A percentile compares a stretch with the other conserved stretches of the same genome.
Evolutionary conservation across 768 basidiomycete species (phyloP).

Genomic region (Epithele typhae): DNA sequence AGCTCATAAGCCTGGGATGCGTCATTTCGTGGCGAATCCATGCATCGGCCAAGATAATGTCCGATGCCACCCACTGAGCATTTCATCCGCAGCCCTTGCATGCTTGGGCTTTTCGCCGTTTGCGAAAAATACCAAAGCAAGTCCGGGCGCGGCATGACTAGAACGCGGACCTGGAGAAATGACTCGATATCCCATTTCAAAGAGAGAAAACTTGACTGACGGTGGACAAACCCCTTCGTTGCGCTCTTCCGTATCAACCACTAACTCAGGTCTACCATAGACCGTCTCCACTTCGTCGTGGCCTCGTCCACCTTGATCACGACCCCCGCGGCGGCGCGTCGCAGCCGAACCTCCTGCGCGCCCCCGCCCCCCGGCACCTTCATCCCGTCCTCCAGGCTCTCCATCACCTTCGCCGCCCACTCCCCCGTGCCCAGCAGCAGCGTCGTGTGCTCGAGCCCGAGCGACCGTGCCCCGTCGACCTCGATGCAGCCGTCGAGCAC

Average conservation of each 20-base stretch:
- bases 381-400: conserved; percentile 58
- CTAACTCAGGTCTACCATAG: conserved; percentile 45
- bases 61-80: too few relatives aligned
- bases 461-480: conserved; percentile 68
- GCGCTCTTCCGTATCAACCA: too few relatives aligned
- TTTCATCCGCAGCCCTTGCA: too few relatives aligned
- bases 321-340: conserved; percentile 73
- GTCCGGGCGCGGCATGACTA: too few relatives aligned
- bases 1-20: too few relatives aligned
- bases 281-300: conserved; percentile 60
- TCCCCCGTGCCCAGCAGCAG: conserved; percentile 70
- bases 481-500: conserved; percentile 72
- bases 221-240: too few relatives aligned
- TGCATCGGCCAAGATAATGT: too few relatives aligned
- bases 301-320: conserved; percentile 76
- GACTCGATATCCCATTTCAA: too few relatives aligned
- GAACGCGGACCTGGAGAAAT: neutral
- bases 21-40: too few relatives aligned
- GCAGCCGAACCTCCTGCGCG: conserved; percentile 53
- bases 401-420: conserved; percentile 74
- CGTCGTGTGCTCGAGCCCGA: conserved; percentile 72
- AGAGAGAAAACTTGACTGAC: too few relatives aligned
- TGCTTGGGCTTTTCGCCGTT: too few relatives aligned
- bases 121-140: too few relatives aligned
- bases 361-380: conserved; percentile 64